These are phyloP conservation scores for Rhodomyrtus psidioides DNA, from an alignment of 441 rosid genomes.

Conservation along the genomic window DNA sequence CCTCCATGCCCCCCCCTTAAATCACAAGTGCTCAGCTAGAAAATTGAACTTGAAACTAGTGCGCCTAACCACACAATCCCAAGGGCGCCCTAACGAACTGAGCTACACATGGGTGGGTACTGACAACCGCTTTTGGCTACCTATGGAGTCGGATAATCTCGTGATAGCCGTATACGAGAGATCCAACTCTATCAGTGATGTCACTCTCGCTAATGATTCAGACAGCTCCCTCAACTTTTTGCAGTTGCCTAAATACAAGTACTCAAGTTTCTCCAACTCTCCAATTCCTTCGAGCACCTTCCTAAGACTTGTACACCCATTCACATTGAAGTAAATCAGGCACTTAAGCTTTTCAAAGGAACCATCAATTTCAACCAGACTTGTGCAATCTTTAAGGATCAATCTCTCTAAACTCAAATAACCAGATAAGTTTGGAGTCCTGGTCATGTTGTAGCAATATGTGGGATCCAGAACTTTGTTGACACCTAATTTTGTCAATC, in stretches of 20 bases:
- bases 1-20: too few relatives aligned
- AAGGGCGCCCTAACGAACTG: too few relatives aligned
- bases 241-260: background rate
- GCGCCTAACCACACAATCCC: too few relatives aligned
- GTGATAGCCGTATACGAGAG: background rate
- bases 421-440: background rate
- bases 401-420: background rate
- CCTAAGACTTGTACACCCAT: background rate
- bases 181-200: background rate
- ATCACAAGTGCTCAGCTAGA: too few relatives aligned
- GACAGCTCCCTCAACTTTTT: background rate
- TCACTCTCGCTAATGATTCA: background rate
- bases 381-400: background rate
- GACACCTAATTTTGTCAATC: too few relatives aligned
- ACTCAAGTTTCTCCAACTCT: background rate
- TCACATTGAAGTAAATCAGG: background rate
- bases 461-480: too few relatives aligned
- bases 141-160: background rate
- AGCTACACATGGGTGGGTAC: too few relatives aligned
- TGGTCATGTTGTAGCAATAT: background rate
- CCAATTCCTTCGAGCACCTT: fast-evolving
- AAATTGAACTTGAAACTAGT: too few relatives aligned
- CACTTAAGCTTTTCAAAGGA: background rate
- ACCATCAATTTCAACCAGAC: background rate
- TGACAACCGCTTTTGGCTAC: background rate